A percentile compares a stretch with the other conserved stretches of the same genome.
Evolutionary conservation across 2,329 filamentous ascomycete genomes (phyloP).

Genomic region (Exophiala oligosperma): DNA sequence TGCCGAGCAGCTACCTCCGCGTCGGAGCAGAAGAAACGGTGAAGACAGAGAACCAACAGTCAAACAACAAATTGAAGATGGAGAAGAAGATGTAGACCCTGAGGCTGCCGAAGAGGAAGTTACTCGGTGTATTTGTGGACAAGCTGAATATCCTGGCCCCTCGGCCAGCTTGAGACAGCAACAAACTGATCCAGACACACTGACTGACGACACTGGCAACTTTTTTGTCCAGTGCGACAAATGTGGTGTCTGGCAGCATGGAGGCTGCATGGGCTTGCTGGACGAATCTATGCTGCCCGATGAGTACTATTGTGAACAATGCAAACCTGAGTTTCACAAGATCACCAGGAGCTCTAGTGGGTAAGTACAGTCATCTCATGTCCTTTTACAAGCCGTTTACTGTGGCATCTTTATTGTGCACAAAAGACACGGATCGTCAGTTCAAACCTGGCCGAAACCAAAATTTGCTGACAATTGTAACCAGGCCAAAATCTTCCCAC

Average conservation of each 20-base stretch:
- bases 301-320: slow-evolving; percentile 97
- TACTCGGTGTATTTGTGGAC: slow-evolving; percentile 91
- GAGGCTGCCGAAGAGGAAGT: slow-evolving; percentile 86
- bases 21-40: slow-evolving; percentile 71
- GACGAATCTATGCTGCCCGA: slow-evolving; percentile 90
- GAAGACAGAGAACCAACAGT: slow-evolving; percentile 51
- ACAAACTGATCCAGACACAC: slow-evolving; percentile 8
- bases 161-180: slow-evolving; percentile 21
- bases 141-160: slow-evolving; percentile 88
- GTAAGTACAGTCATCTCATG: slow-evolving; percentile 56
- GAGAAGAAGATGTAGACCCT: slow-evolving; percentile 62
- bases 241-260: slow-evolving; percentile 97
- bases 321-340: slow-evolving; percentile 86
- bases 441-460: neutral
- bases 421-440: too few species aligned
- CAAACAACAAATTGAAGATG: slow-evolving; percentile 58
- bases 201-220: slow-evolving; percentile 78
- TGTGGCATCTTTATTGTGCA: neutral
- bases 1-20: slow-evolving; percentile 55
- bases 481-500: slow-evolving; percentile 62
- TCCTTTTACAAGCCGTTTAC: neutral
- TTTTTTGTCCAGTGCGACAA: slow-evolving; percentile 98
- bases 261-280: slow-evolving; percentile 95
- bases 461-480: neutral
- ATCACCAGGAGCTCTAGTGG: slow-evolving; percentile 78